Evolutionary conservation across 2,329 filamentous ascomycete genomes (phyloP), one percentile per base, ranked within the genome.

Genomic region (Penicillium oxalicum): DNA sequence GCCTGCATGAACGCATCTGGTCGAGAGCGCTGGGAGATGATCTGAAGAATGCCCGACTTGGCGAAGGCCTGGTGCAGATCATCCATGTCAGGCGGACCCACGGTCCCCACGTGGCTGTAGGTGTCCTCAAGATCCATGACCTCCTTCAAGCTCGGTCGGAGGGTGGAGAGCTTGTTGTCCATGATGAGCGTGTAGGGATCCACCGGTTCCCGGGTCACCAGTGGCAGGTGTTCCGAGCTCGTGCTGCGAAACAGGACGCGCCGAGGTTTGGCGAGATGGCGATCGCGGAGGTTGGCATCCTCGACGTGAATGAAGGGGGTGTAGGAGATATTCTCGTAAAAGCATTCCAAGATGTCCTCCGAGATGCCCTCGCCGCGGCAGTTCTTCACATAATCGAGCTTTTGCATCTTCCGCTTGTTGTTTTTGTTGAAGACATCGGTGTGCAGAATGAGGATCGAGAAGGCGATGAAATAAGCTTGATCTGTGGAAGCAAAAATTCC

Each of bases 361-460:
- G 87, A 88, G n/a, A 97, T 87, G 11, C 89, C 89, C 65, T 97
- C 91, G 3, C 88, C 90, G 24, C 83, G 84, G 0, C 91, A 94
- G 66, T 97, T 97, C 70, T 94, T 96, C 59, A 97, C 78, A 69
- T 98, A 98, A 63, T 97, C 93, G 0, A 80, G 74, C 65, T 95
- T 94, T 64, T 95, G 90, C 93, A 98, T 98, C 71, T 98, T 98
- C 68, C 93, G 82, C 73, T 97, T 97, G 74, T 97, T 97, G 74
- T 97, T 98, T 71, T 95, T 95, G 76, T 98, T 98, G 81, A 97
- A 97, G n/a, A 95, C 88, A 65, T 98, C 93, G 0, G 93, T 97
- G 61, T 98, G 93, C 32, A 98, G 76, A 58, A 98, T 96, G 51
- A 98, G 80, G 48, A 98, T 83, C 2, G 91, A 97, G 65, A 98